Percentiles rank a stretch among this genome's conserved stretches.
These are phyloP conservation scores for Vitis hybrid DNA, from an alignment of 177 flowering plant genomes.

Conservation along the genomic window DNA sequence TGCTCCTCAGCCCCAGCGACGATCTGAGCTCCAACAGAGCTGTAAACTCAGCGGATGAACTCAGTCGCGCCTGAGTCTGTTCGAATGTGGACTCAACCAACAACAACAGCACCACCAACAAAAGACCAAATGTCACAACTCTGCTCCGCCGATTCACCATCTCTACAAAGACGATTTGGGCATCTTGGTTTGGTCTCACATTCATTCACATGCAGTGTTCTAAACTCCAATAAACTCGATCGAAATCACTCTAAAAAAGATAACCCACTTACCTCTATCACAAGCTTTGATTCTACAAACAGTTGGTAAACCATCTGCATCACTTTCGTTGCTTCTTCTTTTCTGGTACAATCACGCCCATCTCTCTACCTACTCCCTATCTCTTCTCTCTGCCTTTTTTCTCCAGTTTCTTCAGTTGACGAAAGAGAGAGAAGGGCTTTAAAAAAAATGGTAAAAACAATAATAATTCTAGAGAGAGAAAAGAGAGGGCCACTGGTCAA, in stretches of 20 bases:
- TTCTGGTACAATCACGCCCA: conserved; percentile 3
- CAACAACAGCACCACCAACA: conserved; percentile 26
- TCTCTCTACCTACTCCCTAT: conserved; percentile 16
- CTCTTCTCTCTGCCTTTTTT: conserved; percentile 5
- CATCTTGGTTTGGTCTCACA: conserved; percentile 7
- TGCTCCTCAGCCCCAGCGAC: conserved; percentile 71
- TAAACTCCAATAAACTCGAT: too few relatives aligned
- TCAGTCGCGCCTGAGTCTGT: conserved; percentile 27
- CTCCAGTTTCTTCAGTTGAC: conserved; percentile 35
- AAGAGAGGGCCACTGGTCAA: conserved; percentile 4
- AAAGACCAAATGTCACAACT: conserved; percentile 11
- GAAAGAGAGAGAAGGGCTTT: conserved; percentile 8
- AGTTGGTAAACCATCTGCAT: conserved; percentile 11
- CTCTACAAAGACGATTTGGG: conserved; percentile 12
- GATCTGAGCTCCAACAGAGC: conserved; percentile 67
- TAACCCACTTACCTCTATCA: conserved; percentile 18
- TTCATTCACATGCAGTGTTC: too few relatives aligned
- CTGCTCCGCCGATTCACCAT: conserved; percentile 50
- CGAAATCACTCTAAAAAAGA: too few relatives aligned
- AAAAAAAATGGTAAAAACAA: conserved; percentile 2
- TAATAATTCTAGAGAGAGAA: conserved; percentile 13
- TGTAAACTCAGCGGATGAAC: conserved; percentile 34
- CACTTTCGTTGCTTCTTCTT: not conserved
- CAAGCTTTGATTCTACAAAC: conserved; percentile 3
- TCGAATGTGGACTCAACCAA: conserved; percentile 30